Percentiles rank a stretch among this genome's conserved stretches.
Conservation (phyloP, 257 asterid genomes). For the Catharanthus roseus region DNA sequence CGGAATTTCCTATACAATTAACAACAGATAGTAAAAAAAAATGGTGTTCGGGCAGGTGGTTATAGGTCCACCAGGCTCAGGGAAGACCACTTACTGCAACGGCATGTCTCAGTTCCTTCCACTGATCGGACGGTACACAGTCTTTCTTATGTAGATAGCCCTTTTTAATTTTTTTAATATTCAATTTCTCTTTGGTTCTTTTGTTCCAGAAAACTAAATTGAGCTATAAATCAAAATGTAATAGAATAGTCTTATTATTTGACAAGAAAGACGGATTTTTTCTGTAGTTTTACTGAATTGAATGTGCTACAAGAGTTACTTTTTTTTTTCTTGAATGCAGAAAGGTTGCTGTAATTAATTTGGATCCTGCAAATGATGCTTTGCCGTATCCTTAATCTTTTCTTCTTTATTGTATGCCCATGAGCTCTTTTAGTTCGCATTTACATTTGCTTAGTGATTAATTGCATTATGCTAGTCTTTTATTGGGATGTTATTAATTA, state of each 20-base stretch:
- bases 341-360: slow-evolving; percentile 87
- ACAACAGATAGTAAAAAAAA: background rate
- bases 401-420: background rate
- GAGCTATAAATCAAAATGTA: no score
- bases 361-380: slow-evolving; percentile 96
- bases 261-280: background rate
- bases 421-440: background rate
- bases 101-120: slow-evolving; percentile 96
- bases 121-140: slow-evolving; percentile 72
- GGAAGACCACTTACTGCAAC: slow-evolving; percentile 95
- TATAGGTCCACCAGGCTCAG: slow-evolving; percentile 98
- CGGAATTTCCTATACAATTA: background rate
- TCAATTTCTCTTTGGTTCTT: no score
- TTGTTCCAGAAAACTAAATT: background rate
- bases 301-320: background rate
- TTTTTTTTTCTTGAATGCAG: slow-evolving; percentile 40
- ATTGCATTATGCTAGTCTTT: slow-evolving; percentile 3
- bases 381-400: slow-evolving; percentile 72
- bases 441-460: background rate
- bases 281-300: background rate
- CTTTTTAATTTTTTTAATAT: background rate
- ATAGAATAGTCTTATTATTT: background rate
- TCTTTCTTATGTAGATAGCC: background rate
- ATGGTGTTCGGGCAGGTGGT: slow-evolving; percentile 99
- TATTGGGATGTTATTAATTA: slow-evolving; percentile 3